Conservation (phyloP, 768 basidiomycete species). For the Pleurotus djamor region DNA sequence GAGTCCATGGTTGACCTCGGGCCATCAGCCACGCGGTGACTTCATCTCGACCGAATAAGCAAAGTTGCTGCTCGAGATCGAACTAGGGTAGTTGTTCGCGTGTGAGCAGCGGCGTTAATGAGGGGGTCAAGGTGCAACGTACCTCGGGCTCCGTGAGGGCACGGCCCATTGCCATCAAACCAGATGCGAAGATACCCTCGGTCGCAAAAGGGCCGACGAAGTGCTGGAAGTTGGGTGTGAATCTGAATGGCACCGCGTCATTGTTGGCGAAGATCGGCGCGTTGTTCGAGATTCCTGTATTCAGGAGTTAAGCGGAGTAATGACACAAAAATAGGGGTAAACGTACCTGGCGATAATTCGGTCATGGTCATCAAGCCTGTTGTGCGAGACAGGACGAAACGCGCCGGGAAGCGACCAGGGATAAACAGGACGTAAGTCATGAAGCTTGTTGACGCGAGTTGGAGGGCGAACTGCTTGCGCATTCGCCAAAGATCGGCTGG, state of each 20-base stretch:
- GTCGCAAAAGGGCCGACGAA: constrained; percentile 88
- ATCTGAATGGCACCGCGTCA: constrained; percentile 94
- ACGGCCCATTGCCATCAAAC: constrained; percentile 89
- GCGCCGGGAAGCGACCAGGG: constrained; percentile 76
- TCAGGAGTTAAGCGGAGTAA: not conserved
- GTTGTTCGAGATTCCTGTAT: constrained; percentile 33
- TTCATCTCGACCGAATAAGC: constrained; percentile 92
- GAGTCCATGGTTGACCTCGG: constrained; percentile 51
- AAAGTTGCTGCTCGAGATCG: constrained; percentile 90
- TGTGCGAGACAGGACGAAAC: constrained; percentile 87
- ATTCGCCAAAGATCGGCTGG: constrained; percentile 93
- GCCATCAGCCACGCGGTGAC: constrained; percentile 74
- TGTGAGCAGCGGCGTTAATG: constrained; percentile 3
- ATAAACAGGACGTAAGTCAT: constrained; percentile 88
- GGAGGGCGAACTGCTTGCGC: constrained; percentile 94
- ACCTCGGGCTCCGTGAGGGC: constrained; percentile 93
- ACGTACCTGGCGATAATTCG: constrained; percentile 80
- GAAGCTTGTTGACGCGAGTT: constrained; percentile 86
- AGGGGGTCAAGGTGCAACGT: constrained; percentile 13
- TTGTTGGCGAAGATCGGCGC: constrained; percentile 69
- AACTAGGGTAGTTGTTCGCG: constrained; percentile 43
- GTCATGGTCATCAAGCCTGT: constrained; percentile 93
- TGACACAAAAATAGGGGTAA: not conserved
- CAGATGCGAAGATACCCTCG: constrained; percentile 85
- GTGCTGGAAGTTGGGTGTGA: constrained; percentile 94